These are phyloP conservation scores for Boletus patriciae DNA, from an alignment of 768 basidiomycete genomes.

Conservation along the genomic window DNA sequence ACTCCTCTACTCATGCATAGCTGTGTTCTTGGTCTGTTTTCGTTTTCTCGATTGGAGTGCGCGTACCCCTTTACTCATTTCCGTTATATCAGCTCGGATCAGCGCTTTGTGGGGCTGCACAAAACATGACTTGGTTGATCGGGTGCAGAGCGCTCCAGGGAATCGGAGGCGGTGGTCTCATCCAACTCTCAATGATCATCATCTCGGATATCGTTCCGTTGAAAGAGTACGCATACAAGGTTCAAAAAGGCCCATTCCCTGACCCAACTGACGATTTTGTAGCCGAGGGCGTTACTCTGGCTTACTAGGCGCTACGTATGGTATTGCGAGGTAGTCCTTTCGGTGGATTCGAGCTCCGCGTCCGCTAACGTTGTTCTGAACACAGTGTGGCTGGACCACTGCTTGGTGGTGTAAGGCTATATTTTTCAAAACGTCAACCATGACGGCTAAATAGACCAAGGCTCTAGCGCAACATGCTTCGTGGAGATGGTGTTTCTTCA, in stretches of 20 bases:
- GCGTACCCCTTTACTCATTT: background rate
- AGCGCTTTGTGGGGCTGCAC: constrained; percentile 77
- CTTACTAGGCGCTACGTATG: constrained; percentile 78
- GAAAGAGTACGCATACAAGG: constrained; percentile 52
- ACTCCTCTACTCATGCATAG: constrained; percentile 61
- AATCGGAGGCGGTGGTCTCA: constrained; percentile 76
- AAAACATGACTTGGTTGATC: constrained; percentile 76
- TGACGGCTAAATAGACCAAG: constrained; percentile 31
- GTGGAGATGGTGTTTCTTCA: constrained; percentile 85
- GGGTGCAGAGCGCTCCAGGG: constrained; percentile 78
- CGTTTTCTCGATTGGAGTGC: background rate
- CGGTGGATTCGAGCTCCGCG: background rate
- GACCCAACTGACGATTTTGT: background rate
- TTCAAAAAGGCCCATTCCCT: background rate
- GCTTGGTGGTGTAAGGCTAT: constrained; percentile 67
- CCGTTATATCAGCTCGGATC: constrained; percentile 62
- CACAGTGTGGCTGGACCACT: constrained; percentile 71
- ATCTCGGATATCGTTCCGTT: constrained; percentile 84
- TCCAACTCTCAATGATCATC: constrained; percentile 73
- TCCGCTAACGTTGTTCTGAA: background rate
- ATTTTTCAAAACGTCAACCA: background rate
- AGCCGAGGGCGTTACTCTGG: constrained; percentile 81
- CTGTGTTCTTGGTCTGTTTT: constrained; percentile 59
- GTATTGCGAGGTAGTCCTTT: constrained; percentile 49
- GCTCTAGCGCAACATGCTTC: constrained; percentile 69